Base-by-base conservation (phyloP, 2,329 filamentous ascomycete species). In the Aspergillus floridensis region DNA sequence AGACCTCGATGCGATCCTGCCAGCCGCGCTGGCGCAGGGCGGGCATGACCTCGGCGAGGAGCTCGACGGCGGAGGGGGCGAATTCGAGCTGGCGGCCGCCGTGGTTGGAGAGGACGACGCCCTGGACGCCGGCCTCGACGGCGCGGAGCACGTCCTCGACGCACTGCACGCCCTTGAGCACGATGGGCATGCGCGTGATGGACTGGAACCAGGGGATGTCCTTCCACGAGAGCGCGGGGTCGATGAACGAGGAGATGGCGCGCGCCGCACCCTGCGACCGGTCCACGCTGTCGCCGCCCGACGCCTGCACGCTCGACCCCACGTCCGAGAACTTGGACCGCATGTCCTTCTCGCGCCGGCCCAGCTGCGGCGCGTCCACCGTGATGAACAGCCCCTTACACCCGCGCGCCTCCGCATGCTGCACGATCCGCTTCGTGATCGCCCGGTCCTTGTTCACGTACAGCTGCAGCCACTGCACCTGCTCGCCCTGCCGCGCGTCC, bases 351-450 rank as follows among this genome's bases (percentile, higher is more conserved):
- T 99, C 95, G 66, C 95, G 85, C 44, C 95, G 88, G 47, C 95
- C 95, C 22, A 99, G 87, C 77, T 98, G 93, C 5, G 95, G 95
- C 55, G 95, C 95, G 75, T 99, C 95, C 57, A 99, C 95, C 2
- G 95, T 99, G 79, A 99, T 97, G 82, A 99, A 99, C 19, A 99
- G 86, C 10, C 89, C 95, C 78, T 91, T 95, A 83, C 95, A 98
- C 29, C 95, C 95, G 58, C 95, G 88, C 71, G 81, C 81, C 79
- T 99, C 95, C 61, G 95, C 95, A 77, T 98, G 92, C 78, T 93
- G 77, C 52, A 99, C 90, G 67, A 99, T 98, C 64, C 86, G 86
- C 77, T 90, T 87, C 8, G 95, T 99, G 76, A 99, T 93, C 32
- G 84, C 85, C 58, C 95, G 89, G 79, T 99, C 90, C 76, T 96